Conservation (phyloP, 768 basidiomycete species). For the Rhodocollybia butyracea region DNA sequence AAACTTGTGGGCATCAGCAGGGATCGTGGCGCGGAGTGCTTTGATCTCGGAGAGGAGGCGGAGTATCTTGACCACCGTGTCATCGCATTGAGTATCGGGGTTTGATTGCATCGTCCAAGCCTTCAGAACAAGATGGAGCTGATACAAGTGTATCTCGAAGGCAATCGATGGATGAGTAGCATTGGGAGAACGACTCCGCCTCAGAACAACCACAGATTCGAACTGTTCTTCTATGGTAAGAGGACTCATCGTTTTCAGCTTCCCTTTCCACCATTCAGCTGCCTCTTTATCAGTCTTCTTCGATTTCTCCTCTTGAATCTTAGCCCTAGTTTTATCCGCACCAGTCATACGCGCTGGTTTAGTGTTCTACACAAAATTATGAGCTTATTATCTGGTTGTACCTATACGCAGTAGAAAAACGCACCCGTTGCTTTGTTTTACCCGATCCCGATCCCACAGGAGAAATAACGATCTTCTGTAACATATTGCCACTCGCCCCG, state of each 20-base stretch:
- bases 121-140: conserved; percentile 46
- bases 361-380: conserved; percentile 21
- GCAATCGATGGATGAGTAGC: conserved; percentile 35
- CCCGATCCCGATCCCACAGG: conserved; percentile 32
- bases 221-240: conserved; percentile 30
- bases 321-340: conserved; percentile 30
- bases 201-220: conserved; percentile 34
- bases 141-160: conserved; percentile 50
- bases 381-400: conserved; percentile 13
- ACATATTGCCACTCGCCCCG: conserved; percentile 52
- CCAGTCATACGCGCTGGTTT: neutral
- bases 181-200: conserved; percentile 38
- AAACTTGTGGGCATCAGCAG: conserved; percentile 34
- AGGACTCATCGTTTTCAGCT: conserved; percentile 36
- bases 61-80: conserved; percentile 26
- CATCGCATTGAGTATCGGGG: conserved; percentile 34
- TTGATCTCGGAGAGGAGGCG: conserved; percentile 39
- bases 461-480: conserved; percentile 55
- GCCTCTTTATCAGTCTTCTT: conserved; percentile 36
- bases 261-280: conserved; percentile 49
- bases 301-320: conserved; percentile 43
- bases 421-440: conserved; percentile 11
- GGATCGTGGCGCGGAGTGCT: conserved; percentile 31
- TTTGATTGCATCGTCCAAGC: conserved; percentile 49
- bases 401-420: neutral